Percentiles rank a stretch among this genome's conserved stretches.
Conservation (phyloP, 257 asterid species). For the Vinca minor region DNA sequence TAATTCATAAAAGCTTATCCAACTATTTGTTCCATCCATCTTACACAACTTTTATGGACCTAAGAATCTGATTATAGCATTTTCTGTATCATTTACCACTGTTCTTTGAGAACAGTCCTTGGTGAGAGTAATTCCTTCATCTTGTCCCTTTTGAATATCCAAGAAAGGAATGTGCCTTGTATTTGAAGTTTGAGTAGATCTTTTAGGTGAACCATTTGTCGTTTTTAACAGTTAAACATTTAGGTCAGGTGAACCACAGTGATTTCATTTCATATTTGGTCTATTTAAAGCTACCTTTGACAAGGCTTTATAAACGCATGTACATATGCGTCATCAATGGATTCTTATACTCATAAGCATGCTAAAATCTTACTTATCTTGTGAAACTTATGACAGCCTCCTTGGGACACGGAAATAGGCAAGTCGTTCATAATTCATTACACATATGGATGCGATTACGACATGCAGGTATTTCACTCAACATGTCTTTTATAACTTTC, state of each 20-base stretch:
- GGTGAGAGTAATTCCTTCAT: not conserved
- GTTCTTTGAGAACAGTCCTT: not conserved
- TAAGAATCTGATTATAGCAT: not conserved
- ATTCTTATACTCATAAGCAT: not conserved
- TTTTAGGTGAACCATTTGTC: too few relatives aligned
- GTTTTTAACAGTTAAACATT: too few relatives aligned
- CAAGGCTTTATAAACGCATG: not conserved
- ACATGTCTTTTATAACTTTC: not conserved
- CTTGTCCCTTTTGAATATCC: not conserved
- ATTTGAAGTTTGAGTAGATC: too few relatives aligned
- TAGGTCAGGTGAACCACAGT: too few relatives aligned
- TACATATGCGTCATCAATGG: not conserved
- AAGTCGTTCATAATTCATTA: conserved; percentile 77
- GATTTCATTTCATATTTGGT: too few relatives aligned
- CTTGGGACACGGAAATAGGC: conserved; percentile 74
- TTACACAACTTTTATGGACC: not conserved
- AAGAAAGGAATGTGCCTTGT: not conserved
- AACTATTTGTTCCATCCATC: not conserved
- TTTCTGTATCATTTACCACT: not conserved
- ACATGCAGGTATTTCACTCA: conserved; percentile 50
- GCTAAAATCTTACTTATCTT: conserved; percentile 13
- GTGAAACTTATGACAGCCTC: conserved; percentile 56
- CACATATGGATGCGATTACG: conserved; percentile 91
- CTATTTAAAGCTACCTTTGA: not conserved
- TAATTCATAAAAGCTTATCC: not conserved